A percentile compares a stretch with the other conserved stretches of the same genome.
Evolutionary conservation across 1,284 basidiomycete species (phyloP).

Genomic region (Trichosporon faecale): DNA sequence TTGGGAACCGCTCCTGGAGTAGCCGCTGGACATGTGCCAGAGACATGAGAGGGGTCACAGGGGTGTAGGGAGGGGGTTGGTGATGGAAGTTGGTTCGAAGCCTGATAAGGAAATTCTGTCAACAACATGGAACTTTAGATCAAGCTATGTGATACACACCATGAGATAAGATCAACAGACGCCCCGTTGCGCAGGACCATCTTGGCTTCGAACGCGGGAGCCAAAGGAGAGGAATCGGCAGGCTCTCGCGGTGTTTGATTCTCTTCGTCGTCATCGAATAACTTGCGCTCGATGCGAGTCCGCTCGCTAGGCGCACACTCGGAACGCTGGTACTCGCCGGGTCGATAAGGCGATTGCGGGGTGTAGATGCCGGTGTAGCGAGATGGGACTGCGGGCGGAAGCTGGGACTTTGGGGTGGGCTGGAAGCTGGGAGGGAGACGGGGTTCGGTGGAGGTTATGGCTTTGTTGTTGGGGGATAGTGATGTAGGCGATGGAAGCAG

Average conservation of each 20-base stretch:
- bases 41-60: conserved; percentile 41
- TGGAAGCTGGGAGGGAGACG: conserved; percentile 24
- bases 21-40: conserved; percentile 42
- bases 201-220: conserved; percentile 45
- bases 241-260: conserved; percentile 6
- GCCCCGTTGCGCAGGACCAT: conserved; percentile 47
- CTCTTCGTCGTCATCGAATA: conserved; percentile 38
- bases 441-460: conserved; percentile 15
- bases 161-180: conserved; percentile 46
- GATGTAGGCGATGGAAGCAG: conserved; percentile 35
- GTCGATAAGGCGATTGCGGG: conserved; percentile 35
- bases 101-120: conserved; percentile 27
- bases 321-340: conserved; percentile 38
- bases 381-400: conserved; percentile 32
- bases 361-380: conserved; percentile 29
- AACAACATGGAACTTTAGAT: conserved; percentile 6
- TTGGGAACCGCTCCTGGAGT: conserved; percentile 44
- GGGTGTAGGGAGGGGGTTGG: conserved; percentile 38
- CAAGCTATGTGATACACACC: conserved; percentile 29
- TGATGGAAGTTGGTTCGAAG: conserved; percentile 49
- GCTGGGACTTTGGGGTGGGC: conserved; percentile 21
- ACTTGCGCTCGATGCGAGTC: conserved; percentile 34
- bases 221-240: conserved; percentile 32
- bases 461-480: conserved; percentile 28
- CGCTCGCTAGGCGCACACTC: conserved; percentile 36